These are phyloP conservation scores for Pogostemon cablin DNA, from an alignment of 257 asterid species.

Conservation along the genomic window DNA sequence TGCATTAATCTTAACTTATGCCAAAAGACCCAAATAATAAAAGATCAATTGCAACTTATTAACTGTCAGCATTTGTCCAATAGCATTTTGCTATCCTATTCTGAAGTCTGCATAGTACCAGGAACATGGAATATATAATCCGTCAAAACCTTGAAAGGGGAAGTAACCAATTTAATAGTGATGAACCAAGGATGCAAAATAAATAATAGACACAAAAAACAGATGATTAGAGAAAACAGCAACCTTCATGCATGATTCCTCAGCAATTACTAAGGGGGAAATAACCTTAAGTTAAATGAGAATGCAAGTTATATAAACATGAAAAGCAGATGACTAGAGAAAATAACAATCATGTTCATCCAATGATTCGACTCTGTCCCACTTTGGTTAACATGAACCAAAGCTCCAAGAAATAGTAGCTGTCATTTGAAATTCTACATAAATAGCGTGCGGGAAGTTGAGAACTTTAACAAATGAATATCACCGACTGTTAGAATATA, in stretches of 20 bases:
- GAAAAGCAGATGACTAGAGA: neutral
- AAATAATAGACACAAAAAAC: neutral
- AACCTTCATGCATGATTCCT: neutral
- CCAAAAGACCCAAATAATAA: neutral
- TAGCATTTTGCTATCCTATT: conserved; percentile 1
- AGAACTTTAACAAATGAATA: neutral
- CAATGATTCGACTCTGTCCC: neutral
- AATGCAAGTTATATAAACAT: neutral
- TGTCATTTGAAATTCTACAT: neutral
- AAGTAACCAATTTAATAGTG: neutral
- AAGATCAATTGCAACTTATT: neutral
- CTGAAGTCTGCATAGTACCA: neutral
- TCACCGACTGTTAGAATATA: conserved; percentile 3
- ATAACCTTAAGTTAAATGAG: neutral
- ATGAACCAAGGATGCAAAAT: neutral
- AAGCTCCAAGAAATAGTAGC: conserved; percentile 15
- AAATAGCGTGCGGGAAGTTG: neutral
- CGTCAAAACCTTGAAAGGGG: conserved; percentile 12
- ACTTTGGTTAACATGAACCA: neutral
- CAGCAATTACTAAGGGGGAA: too few relatives aligned
- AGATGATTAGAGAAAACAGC: neutral
- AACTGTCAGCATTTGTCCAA: conserved; percentile 7
- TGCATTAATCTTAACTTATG: neutral
- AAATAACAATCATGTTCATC: neutral
- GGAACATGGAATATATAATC: neutral